These are phyloP conservation scores for Polysphondylium violaceum DNA, from an alignment of 78 protist species.

Conservation along the genomic window DNA sequence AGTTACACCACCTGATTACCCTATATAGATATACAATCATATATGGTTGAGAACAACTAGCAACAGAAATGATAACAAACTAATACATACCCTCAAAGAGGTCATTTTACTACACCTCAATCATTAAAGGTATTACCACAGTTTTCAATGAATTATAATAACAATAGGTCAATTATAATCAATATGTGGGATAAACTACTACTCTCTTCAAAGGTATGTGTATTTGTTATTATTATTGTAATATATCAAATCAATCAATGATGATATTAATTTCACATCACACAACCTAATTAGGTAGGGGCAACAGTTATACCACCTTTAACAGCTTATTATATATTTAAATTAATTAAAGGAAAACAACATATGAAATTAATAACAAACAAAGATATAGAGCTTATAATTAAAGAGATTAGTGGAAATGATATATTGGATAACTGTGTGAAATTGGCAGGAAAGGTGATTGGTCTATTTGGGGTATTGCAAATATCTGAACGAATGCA, in stretches of 20 bases:
- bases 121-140: slow-evolving; percentile 50
- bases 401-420: slow-evolving; percentile 68
- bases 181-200: slow-evolving; percentile 47
- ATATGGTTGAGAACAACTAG: no score
- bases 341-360: slow-evolving; percentile 23
- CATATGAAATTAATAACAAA: background rate
- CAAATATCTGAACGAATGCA: slow-evolving; percentile 66
- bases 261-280: background rate
- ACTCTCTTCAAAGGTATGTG: slow-evolving; percentile 11
- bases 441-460: slow-evolving; percentile 35
- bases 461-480: slow-evolving; percentile 47
- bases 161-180: slow-evolving; percentile 7
- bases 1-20: background rate
- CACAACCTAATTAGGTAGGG: slow-evolving; percentile 3
- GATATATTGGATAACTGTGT: slow-evolving; percentile 46
- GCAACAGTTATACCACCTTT: slow-evolving; percentile 49
- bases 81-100: no score
- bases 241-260: background rate
- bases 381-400: slow-evolving; percentile 52
- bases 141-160: background rate
- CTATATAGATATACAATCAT: no score
- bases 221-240: background rate
- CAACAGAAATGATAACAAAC: no score
- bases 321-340: slow-evolving; percentile 45
- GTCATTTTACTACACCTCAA: slow-evolving; percentile 63